phyloP scores from a whole-genome alignment of 2,329 filamentous ascomycete genomes.

The Scolecobasidium constrictum region DNA sequence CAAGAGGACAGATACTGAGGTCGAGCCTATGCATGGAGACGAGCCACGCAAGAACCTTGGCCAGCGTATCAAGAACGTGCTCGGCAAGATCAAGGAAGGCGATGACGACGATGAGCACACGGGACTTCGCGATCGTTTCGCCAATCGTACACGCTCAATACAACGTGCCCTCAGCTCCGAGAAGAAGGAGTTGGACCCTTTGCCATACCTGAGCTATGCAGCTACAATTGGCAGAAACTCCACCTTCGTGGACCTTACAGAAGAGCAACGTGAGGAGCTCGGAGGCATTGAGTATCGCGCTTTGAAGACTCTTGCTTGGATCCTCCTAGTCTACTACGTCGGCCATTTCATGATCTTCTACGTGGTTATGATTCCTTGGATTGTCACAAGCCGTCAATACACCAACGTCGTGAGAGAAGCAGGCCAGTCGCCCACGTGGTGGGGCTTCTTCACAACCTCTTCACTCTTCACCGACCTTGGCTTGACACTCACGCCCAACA shows the following conservation, averaged over 20 bases:
- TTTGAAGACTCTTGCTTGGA: constrained; percentile 70
- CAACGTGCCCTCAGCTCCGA: constrained; percentile 47
- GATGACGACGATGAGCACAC: constrained; percentile 7
- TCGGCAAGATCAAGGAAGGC: constrained; percentile 8
- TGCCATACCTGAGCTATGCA: constrained; percentile 89
- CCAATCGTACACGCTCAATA: constrained; percentile 39
- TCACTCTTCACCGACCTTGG: constrained; percentile 94
- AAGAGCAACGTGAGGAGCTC: constrained; percentile 87
- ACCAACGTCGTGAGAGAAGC: constrained; percentile 50
- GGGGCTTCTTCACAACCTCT: constrained; percentile 79
- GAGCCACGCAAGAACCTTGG: not conserved
- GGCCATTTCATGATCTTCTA: constrained; percentile 72
- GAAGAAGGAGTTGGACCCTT: constrained; percentile 41
- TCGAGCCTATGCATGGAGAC: constrained; percentile 20
- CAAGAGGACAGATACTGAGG: constrained; percentile 23
- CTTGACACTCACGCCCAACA: constrained; percentile 83
- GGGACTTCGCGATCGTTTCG: constrained; percentile 8
- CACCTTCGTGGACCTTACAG: constrained; percentile 74
- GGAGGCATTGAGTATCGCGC: constrained; percentile 95
- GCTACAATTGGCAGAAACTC: constrained; percentile 91
- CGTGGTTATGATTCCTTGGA: constrained; percentile 69
- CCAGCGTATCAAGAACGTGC: constrained; percentile 10
- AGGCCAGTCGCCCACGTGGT: constrained; percentile 66
- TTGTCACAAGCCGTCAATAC: constrained; percentile 53
- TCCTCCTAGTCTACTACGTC: constrained; percentile 67